A percentile compares a stretch with the other conserved stretches of the same genome.
phyloP scores from a whole-genome alignment of 306 rosid species.

The Quercus dentata region DNA sequence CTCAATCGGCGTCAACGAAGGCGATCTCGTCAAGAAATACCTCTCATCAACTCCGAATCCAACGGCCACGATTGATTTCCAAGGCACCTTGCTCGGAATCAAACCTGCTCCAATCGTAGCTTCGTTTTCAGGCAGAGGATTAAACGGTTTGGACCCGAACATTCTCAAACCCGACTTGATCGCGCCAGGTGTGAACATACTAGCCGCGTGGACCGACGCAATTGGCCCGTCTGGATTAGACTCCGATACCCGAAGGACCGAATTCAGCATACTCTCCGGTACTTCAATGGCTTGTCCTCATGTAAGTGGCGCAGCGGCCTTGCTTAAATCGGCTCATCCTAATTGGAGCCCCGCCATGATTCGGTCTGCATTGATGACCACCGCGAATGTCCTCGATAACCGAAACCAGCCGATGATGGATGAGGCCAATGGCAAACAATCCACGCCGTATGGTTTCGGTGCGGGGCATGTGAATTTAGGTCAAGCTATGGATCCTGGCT shows the following conservation, averaged over 20 bases:
- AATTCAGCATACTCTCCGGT: slow-evolving; percentile 82
- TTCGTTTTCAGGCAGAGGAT: slow-evolving; percentile 81
- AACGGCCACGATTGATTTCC: slow-evolving; percentile 67
- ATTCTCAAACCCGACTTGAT: slow-evolving; percentile 81
- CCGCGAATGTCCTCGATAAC: slow-evolving; percentile 53
- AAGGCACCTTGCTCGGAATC: slow-evolving; percentile 75
- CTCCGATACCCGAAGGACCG: slow-evolving; percentile 53
- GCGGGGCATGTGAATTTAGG: slow-evolving; percentile 74
- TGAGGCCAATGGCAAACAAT: slow-evolving; percentile 59
- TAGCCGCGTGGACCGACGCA: slow-evolving; percentile 82
- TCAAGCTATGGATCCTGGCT: slow-evolving; percentile 82
- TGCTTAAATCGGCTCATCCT: slow-evolving; percentile 82
- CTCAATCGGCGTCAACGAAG: slow-evolving; percentile 72
- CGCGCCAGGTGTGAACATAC: slow-evolving; percentile 86
- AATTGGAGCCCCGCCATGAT: slow-evolving; percentile 91
- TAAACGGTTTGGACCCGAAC: slow-evolving; percentile 66
- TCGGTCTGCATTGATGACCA: slow-evolving; percentile 90
- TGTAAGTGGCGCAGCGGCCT: slow-evolving; percentile 83
- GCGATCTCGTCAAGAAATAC: slow-evolving; percentile 58
- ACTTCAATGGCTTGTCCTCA: slow-evolving; percentile 97
- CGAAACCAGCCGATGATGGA: slow-evolving; percentile 54
- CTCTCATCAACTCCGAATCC: slow-evolving; percentile 46
- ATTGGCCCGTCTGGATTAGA: slow-evolving; percentile 83
- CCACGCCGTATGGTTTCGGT: slow-evolving; percentile 75
- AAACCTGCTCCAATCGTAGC: slow-evolving; percentile 91